Evolutionary conservation across 2,329 filamentous ascomycete genomes (phyloP), one percentile per base, ranked within the genome.

Genomic region (Arthrobotrys pseudoclavata): DNA sequence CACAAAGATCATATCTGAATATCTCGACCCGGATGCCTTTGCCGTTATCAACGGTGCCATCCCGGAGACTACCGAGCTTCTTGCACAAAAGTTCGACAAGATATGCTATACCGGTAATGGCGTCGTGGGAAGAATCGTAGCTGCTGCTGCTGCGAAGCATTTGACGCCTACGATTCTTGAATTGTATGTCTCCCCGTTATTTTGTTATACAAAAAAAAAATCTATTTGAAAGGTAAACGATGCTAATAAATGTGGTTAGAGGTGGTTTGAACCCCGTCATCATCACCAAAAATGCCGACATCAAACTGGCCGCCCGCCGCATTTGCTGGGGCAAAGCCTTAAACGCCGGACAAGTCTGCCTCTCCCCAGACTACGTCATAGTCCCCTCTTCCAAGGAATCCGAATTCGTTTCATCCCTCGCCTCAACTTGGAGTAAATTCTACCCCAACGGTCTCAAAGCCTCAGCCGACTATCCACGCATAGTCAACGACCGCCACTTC

Each of bases 31-130:
- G 1, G 88, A 89, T 15, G 91, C 90, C 81, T 97, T 93, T 84
- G 85, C 86, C 40, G 88, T 93, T 74, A 86, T 97, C 80, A 96
- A 97, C 83, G 96, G 96, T 76, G 90, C 86, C 29, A 85, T 97
- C 20, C 87, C 91, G 3, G 93, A 97, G 86, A 94, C 92, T 3
- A 93, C 92, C 53, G 90, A 90, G 12, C 85, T 98, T 52, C 88
- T 99, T 37, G 89, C 95, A 72, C 89, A 94, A 85, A 95, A 95
- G 84, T 99, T 94, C 91, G 94, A 96, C 85, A 98, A 97, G 88
- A 96, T 99, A 82, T 94, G 96, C 86, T 99, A 97, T 86, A 99
- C 96, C 0, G 96, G 96, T 68, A 91, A 90, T 81, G 87, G 88
- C 64, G 85, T 83, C 29, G 93, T 97, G 18, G 96, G 92, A 82